A percentile compares a stretch with the other conserved stretches of the same genome.
phyloP scores from a whole-genome alignment of 2,329 filamentous ascomycete species.

The Aureobasidium subglaciale region DNA sequence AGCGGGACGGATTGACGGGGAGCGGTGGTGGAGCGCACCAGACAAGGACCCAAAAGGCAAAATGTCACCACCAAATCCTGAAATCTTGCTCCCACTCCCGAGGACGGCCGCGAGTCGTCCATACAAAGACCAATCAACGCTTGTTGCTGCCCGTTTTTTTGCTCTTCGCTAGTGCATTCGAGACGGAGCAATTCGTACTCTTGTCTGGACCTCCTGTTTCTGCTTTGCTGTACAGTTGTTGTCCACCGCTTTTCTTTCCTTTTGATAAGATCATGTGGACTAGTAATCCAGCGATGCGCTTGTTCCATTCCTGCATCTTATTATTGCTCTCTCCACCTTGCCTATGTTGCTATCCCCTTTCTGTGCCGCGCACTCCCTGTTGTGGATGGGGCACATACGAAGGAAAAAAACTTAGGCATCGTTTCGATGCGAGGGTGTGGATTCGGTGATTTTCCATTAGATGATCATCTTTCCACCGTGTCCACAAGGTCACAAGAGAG shows the following conservation, averaged over 20 bases:
- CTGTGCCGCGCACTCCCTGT: neutral
- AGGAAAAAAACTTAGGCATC: neutral
- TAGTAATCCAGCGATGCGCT: neutral
- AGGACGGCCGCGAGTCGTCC: slow-evolving; percentile 7
- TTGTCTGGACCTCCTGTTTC: neutral
- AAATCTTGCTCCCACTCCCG: slow-evolving; percentile 5
- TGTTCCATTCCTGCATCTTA: slow-evolving; percentile 4
- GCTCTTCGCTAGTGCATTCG: slow-evolving; percentile 9
- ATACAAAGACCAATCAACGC: slow-evolving; percentile 7
- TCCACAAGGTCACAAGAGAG: neutral
- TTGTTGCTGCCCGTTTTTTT: slow-evolving; percentile 7
- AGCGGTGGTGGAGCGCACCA: slow-evolving; percentile 8
- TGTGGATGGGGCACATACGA: neutral
- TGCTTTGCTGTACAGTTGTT: too few relatives aligned
- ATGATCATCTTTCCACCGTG: neutral
- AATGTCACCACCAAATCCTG: neutral
- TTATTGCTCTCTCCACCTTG: slow-evolving; percentile 12
- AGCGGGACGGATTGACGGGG: slow-evolving; percentile 6
- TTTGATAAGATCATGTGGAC: slow-evolving; percentile 4
- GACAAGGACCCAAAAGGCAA: neutral
- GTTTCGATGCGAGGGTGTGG: neutral
- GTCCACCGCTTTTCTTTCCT: neutral
- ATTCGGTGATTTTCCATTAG: neutral
- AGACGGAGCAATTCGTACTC: neutral
- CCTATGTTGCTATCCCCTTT: neutral